Evolutionary conservation across 2,329 filamentous ascomycete genomes (phyloP).

Genomic region (Mycogone perniciosa): DNA sequence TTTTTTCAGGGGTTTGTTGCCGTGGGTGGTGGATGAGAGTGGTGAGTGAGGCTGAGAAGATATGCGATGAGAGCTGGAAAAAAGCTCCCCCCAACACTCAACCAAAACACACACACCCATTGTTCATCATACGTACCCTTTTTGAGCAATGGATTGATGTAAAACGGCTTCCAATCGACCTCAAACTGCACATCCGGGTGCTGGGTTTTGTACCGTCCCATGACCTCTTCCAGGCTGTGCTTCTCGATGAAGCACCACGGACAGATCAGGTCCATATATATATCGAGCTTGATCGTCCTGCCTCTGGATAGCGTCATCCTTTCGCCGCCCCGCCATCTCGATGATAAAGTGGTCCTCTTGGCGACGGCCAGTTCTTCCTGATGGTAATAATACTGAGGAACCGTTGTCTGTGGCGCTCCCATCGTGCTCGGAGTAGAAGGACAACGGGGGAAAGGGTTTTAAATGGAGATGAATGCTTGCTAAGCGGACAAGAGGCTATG

Average conservation of each 20-base stretch:
- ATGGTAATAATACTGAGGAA: too few species aligned
- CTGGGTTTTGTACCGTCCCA: conserved; percentile 31
- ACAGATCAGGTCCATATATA: conserved; percentile 45
- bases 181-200: conserved; percentile 41
- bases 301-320: background rate
- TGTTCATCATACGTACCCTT: conserved; percentile 12
- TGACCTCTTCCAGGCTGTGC: conserved; percentile 39
- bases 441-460: too few species aligned
- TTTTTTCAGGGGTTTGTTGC: background rate
- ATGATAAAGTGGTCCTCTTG: too few species aligned
- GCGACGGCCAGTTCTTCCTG: too few species aligned
- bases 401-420: too few species aligned
- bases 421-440: too few species aligned
- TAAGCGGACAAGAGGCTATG: too few species aligned
- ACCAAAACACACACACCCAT: background rate
- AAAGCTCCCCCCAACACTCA: too few species aligned
- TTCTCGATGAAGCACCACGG: conserved; percentile 48
- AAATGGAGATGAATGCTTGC: too few species aligned
- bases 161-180: conserved; percentile 41
- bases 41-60: background rate
- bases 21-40: background rate
- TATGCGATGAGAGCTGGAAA: background rate
- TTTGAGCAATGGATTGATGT: conserved; percentile 34
- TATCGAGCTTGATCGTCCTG: conserved; percentile 29
- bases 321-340: background rate